Percentiles rank a stretch among this genome's conserved stretches.
These are phyloP conservation scores for Melanomma pulvis-pyrius DNA, from an alignment of 495 filamentous ascomycete species.

Conservation along the genomic window DNA sequence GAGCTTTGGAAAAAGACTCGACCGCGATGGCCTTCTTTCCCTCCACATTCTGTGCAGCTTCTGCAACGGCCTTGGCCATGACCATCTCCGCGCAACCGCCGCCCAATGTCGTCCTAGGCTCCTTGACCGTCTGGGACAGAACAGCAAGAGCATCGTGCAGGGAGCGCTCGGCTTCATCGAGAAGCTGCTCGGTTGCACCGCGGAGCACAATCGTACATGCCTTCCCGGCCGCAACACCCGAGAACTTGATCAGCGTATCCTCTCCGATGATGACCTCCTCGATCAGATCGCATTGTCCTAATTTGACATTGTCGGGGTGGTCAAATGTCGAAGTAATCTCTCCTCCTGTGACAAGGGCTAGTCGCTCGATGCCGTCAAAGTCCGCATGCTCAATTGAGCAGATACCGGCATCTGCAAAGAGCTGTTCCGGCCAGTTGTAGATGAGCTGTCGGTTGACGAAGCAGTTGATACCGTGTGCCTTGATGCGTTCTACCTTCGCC, in stretches of 20 bases:
- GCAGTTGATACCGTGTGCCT: conserved; percentile 98
- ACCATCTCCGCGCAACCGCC: conserved; percentile 98
- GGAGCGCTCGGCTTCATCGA: conserved; percentile 95
- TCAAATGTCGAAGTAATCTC: conserved; percentile 98
- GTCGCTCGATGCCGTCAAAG: conserved; percentile 94
- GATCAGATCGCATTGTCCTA: conserved; percentile 92
- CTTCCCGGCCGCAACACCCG: conserved; percentile 88
- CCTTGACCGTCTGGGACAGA: conserved; percentile 93
- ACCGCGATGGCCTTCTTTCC: conserved; percentile 97
- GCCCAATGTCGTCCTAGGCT: conserved; percentile 90
- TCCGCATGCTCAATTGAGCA: conserved; percentile 98
- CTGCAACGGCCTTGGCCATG: conserved; percentile 97
- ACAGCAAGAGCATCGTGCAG: conserved; percentile 96
- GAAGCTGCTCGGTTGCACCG: conserved; percentile 92
- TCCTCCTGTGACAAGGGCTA: conserved; percentile 93
- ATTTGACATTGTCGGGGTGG: conserved; percentile 94
- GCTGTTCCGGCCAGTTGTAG: conserved; percentile 99
- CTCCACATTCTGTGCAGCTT: conserved; percentile 87
- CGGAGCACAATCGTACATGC: conserved; percentile 97
- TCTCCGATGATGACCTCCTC: conserved; percentile 98
- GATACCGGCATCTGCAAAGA: conserved; percentile 96
- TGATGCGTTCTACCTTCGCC: conserved; percentile 97
- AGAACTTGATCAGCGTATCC: conserved; percentile 96
- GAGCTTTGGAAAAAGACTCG: conserved; percentile 81
- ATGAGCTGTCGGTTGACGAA: conserved; percentile 99